phyloP scores from a whole-genome alignment of 2,329 filamentous ascomycete species.

The Venturia nashicola region DNA sequence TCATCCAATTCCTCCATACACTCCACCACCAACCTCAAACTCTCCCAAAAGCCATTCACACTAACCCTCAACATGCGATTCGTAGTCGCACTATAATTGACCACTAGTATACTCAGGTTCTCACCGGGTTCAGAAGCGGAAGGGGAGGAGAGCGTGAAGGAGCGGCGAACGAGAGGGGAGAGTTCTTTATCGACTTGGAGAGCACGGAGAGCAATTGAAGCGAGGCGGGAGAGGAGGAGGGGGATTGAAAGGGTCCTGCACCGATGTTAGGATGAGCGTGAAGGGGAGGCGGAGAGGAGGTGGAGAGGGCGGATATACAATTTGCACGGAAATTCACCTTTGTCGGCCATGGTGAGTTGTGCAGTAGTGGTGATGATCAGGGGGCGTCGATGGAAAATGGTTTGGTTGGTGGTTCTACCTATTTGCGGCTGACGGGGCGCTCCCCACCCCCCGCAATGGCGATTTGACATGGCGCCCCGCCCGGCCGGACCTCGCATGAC shows the following conservation, averaged over 20 bases:
- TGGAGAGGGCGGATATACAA: neutral
- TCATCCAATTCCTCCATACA: constrained; percentile 86
- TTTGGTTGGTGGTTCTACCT: too few relatives aligned
- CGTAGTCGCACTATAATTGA: constrained; percentile 76
- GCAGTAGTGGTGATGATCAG: neutral
- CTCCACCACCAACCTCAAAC: constrained; percentile 67
- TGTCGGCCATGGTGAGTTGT: neutral
- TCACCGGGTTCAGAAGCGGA: constrained; percentile 10
- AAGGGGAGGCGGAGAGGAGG: neutral
- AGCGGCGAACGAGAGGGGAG: constrained; percentile 67
- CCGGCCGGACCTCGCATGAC: neutral
- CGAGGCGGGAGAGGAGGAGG: constrained; percentile 68
- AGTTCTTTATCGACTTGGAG: constrained; percentile 81
- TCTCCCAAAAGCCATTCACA: constrained; percentile 94
- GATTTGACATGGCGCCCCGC: neutral
- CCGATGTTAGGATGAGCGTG: too few relatives aligned
- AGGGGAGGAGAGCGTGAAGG: constrained; percentile 43
- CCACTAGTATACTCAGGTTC: constrained; percentile 42
- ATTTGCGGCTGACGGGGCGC: too few relatives aligned
- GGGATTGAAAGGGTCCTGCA: constrained; percentile 32
- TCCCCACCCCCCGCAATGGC: neutral
- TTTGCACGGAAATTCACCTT: constrained; percentile 8
- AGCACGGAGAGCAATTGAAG: constrained; percentile 59
- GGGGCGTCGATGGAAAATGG: neutral
- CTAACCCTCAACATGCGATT: constrained; percentile 95